Conservation (phyloP, 2,329 filamentous ascomycete species). For the Talaromyces pinophilus region DNA sequence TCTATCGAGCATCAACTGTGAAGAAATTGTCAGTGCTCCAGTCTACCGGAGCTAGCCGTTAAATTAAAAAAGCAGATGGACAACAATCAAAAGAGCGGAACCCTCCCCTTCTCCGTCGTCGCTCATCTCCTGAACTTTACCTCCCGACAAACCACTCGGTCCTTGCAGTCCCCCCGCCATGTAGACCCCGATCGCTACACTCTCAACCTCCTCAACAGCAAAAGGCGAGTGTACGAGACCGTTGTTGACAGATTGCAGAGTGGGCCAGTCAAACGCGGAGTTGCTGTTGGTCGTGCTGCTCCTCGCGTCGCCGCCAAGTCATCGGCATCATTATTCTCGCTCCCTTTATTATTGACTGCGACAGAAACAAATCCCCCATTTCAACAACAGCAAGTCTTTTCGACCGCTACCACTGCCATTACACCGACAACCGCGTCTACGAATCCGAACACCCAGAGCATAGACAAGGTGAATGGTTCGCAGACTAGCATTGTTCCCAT, state of each 20-base stretch:
- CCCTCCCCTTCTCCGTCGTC: conserved; percentile 4
- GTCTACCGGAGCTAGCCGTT: not conserved
- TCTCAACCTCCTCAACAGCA: conserved; percentile 11
- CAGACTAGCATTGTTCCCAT: conserved; percentile 34
- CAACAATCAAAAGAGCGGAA: not conserved
- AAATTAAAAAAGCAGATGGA: conserved; percentile 6
- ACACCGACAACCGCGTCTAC: not conserved
- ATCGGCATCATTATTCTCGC: conserved; percentile 11
- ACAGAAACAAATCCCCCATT: conserved; percentile 1
- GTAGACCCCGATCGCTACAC: conserved; percentile 21
- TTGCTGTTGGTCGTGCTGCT: conserved; percentile 4
- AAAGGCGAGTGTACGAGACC: conserved; percentile 25
- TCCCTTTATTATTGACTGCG: conserved; percentile 10
- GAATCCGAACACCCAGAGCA: not conserved
- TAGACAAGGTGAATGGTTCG: conserved; percentile 2
- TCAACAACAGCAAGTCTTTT: not conserved
- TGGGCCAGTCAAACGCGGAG: conserved; percentile 12
- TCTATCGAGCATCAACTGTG: not conserved
- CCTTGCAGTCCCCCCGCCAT: conserved; percentile 18
- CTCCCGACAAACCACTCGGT: not conserved
- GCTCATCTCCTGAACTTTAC: conserved; percentile 16
- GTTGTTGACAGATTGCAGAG: conserved; percentile 25
- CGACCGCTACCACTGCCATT: conserved; percentile 28
- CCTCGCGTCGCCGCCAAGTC: conserved; percentile 24
- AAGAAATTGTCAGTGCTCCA: not conserved